Base-by-base conservation (phyloP, 306 rosid genomes). In the Corylus americana region DNA sequence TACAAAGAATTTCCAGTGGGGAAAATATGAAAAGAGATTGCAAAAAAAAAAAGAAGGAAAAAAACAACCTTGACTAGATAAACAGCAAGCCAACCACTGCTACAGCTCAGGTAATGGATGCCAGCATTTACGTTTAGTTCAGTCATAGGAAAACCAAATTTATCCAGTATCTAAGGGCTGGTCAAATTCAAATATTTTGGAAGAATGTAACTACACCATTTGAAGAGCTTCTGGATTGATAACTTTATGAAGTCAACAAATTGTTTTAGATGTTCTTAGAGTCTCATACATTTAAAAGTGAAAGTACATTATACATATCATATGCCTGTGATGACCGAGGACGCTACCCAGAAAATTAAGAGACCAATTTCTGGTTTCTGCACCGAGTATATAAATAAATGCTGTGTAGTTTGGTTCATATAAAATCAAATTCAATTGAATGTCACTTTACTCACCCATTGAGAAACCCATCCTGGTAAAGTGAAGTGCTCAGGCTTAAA, bases 381-480 rank as follows among this genome's bases (percentile, higher is more conserved):
- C 25, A 59, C 37, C 3, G 37, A 10, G 3, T 9, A 64, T 7
- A 11, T 64, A 37, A 64, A 37, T 29, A 35, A 20, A 64, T 64
- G 48, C 48, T 31, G 7, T 4, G 45, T 42, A 42, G 8, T 42
- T 42, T 35, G 1, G 25, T 66, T 66, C 35, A 20, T 55, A 49
- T 39, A 61, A 62, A 48, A 55, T 42, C 72, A 76, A 61, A 78
- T 55, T 82, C 64, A 48, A 47, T 14, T 63, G 72, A 55, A 70
- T 22, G 27, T 16, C 57, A 69, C n/a, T 54, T 82, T 54, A 82
- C 94, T 83, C 82, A 93, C 99, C 94, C 92, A 87, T 57, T 73
- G 83, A 79, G 94, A 85, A 84, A 90, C 54, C 98, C 96, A 91
- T 83, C 88, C 91, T 7, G 91, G 79, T 79, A 96, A 86, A 55